phyloP scores from a whole-genome alignment of 768 basidiomycete genomes.

The Gloeostereum incarnatum region DNA sequence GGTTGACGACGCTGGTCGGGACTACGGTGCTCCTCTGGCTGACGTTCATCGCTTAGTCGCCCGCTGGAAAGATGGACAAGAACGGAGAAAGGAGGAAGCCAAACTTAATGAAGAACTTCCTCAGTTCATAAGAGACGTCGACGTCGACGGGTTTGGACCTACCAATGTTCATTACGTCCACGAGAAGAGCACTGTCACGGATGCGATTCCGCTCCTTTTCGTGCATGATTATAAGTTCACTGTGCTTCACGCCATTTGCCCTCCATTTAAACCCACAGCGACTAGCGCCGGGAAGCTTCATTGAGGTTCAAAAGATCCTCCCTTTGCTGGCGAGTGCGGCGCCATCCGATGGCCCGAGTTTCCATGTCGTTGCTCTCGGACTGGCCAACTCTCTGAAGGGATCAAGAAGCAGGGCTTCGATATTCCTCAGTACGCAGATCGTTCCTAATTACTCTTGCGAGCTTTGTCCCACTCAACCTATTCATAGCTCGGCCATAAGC shows the following conservation, averaged over 20 bases:
- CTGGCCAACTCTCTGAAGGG: slow-evolving; percentile 34
- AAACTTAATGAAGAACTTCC: slow-evolving; percentile 20
- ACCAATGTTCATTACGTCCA: slow-evolving; percentile 27
- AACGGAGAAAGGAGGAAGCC: slow-evolving; percentile 13
- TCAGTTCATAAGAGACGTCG: slow-evolving; percentile 23
- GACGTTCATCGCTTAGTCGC: slow-evolving; percentile 5
- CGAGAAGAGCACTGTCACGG: slow-evolving; percentile 15
- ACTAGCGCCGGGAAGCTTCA: slow-evolving; percentile 38
- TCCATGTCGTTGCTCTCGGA: slow-evolving; percentile 39
- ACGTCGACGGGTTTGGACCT: slow-evolving; percentile 19
- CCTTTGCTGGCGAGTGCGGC: slow-evolving; percentile 25
- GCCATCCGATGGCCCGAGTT: slow-evolving; percentile 26
- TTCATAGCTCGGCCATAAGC: slow-evolving; percentile 22
- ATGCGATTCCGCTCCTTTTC: slow-evolving; percentile 9
- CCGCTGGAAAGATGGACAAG: slow-evolving; percentile 7
- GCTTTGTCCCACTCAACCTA: not conserved
- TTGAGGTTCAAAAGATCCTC: slow-evolving; percentile 31
- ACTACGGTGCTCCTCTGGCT: slow-evolving; percentile 7
- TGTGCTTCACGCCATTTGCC: no score
- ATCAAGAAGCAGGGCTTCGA: slow-evolving; percentile 30
- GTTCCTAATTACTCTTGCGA: not conserved
- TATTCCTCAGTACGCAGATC: slow-evolving; percentile 25
- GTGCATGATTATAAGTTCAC: slow-evolving; percentile 35
- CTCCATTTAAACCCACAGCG: no score
- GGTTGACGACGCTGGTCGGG: slow-evolving; percentile 3